Evolutionary conservation across 2,329 filamentous ascomycete species (phyloP).

Genomic region (Aspergillus sp.): DNA sequence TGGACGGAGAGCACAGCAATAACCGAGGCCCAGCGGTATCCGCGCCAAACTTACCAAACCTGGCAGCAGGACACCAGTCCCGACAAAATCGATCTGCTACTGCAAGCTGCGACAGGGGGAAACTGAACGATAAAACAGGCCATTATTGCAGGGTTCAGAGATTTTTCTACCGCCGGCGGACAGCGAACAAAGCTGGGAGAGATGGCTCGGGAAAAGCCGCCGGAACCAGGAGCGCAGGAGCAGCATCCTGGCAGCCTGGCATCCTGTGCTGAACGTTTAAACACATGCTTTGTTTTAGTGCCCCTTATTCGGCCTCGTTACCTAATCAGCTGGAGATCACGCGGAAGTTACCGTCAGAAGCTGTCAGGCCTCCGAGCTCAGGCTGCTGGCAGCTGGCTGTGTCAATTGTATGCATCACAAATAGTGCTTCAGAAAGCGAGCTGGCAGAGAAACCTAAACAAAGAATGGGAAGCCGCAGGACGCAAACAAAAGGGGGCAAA

Average conservation of each 20-base stretch:
- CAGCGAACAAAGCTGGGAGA: background rate
- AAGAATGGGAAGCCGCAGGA: background rate
- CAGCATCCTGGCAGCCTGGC: background rate
- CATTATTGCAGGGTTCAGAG: background rate
- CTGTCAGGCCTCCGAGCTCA: too few relatives aligned
- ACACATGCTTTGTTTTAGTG: background rate
- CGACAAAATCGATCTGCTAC: background rate
- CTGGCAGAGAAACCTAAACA: background rate
- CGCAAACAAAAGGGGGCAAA: background rate
- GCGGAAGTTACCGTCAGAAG: background rate
- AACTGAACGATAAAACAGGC: background rate
- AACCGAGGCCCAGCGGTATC: background rate
- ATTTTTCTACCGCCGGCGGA: background rate
- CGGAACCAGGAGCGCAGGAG: conserved; percentile 1
- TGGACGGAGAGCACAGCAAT: background rate
- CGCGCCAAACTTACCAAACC: background rate
- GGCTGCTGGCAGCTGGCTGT: background rate
- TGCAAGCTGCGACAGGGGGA: background rate
- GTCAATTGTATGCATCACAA: background rate
- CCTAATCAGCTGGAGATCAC: background rate
- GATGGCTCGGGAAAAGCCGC: conserved; percentile 7
- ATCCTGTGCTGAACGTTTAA: background rate
- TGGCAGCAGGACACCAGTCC: background rate
- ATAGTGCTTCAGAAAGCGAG: background rate
- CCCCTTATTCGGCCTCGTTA: background rate